Evolutionary conservation across 768 basidiomycete genomes (phyloP).

Genomic region (Obba rivulosa): DNA sequence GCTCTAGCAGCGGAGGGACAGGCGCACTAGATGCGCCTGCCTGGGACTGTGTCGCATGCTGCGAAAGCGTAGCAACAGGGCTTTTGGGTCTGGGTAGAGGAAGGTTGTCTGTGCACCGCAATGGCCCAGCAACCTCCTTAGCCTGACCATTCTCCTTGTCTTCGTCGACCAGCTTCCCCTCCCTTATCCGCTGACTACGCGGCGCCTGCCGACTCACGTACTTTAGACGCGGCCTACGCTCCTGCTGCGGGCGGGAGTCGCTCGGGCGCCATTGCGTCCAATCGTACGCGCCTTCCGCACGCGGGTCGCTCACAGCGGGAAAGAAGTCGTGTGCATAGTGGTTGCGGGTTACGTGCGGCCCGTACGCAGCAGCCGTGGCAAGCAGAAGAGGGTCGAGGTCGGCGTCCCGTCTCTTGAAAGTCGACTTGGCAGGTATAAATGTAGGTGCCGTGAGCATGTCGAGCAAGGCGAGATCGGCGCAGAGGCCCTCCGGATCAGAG

Average conservation of each 20-base stretch:
- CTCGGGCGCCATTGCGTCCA: constrained; percentile 52
- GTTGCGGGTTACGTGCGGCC: constrained; percentile 76
- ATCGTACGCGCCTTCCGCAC: constrained; percentile 49
- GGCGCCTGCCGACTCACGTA: constrained; percentile 78
- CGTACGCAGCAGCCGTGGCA: constrained; percentile 69
- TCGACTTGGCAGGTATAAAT: constrained; percentile 30
- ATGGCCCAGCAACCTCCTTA: constrained; percentile 29
- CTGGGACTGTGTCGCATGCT: neutral
- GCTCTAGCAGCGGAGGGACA: constrained; percentile 16
- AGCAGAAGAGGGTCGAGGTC: constrained; percentile 76
- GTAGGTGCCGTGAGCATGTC: constrained; percentile 55
- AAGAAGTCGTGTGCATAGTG: constrained; percentile 83
- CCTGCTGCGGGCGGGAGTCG: constrained; percentile 30
- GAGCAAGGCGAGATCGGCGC: constrained; percentile 57
- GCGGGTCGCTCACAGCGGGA: constrained; percentile 49
- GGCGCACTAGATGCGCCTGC: constrained; percentile 2
- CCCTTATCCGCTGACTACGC: constrained; percentile 50
- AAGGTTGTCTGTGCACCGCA: constrained; percentile 36
- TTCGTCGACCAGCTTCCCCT: constrained; percentile 18
- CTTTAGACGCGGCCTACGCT: constrained; percentile 40
- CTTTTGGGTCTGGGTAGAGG: constrained; percentile 30
- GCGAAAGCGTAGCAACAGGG: constrained; percentile 17
- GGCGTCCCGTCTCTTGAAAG: constrained; percentile 59
- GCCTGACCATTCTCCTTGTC: constrained; percentile 49
- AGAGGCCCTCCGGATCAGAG: constrained; percentile 20